Evolutionary conservation across 2,329 filamentous ascomycete genomes (phyloP), one percentile per base, ranked within the genome.

Genomic region (Cadophora sp.): DNA sequence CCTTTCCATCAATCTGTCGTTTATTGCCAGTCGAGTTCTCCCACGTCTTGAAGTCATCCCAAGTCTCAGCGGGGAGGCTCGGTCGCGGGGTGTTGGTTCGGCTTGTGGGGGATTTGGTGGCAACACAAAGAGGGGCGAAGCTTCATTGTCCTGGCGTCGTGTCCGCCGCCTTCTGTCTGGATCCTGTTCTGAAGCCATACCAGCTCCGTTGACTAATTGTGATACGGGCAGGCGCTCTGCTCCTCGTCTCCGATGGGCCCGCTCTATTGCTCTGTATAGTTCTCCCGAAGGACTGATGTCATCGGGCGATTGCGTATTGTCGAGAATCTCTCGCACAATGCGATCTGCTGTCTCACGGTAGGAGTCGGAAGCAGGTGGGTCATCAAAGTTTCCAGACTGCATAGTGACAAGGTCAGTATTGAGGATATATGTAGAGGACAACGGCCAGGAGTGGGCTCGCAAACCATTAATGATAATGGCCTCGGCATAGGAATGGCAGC

Each of bases 261-360:
- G 77, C 69, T 80, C 80, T 79, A 83, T 79, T 60, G 79, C 78
- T 71, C 80, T 75, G 68, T 78, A 80, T 59, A 83, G 72, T 74
- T 83, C 80, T 70, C 80, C 80, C 30, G 81, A 82, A 22, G 79
- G 78, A 59, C 78, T 81, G 53, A 81, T 78, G 50, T 80, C 74
- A 68, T 77, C 73, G 18, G 77, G 68, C 64, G 78, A 73, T 69
- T 78, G 73, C 16, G 68, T 70, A 68, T 78, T 62, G 48, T 67
- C 77, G 73, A 81, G 77, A 63, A 80, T 80, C 63, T 77, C 79
- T 60, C 77, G 77, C 27, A 81, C 71, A n/a, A 78, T 73, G 59
- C 74, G 67, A 76, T 74, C 70, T 47, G 74, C 75, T 9, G 72
- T 75, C 62, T 74, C 71, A 56, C 70, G 66, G 30, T 66, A 64